Evolutionary conservation across 1,284 basidiomycete genomes (phyloP).

Genomic region (Puccinia triticina): DNA sequence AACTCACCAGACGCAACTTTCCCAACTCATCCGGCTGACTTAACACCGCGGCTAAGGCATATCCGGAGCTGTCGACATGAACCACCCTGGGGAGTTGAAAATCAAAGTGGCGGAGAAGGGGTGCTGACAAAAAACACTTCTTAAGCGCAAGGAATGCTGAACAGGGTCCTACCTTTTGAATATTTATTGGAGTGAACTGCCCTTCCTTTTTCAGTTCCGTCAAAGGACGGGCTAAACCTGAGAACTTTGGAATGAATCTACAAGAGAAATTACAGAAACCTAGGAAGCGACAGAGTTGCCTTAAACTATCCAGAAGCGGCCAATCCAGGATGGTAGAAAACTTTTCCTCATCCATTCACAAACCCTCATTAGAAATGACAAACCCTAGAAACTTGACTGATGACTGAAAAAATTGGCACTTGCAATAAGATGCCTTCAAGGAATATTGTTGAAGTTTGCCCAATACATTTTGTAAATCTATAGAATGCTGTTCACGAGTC

Average conservation of each 20-base stretch:
- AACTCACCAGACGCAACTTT: neutral
- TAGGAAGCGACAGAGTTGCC: neutral
- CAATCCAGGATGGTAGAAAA: constrained; percentile 18
- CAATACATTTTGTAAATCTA: too few species aligned
- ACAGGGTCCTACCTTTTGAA: neutral
- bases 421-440: neutral
- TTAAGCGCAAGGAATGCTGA: neutral
- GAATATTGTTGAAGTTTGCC: neutral
- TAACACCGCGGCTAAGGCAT: constrained; percentile 4
- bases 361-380: neutral
- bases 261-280: constrained; percentile 19
- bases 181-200: neutral
- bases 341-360: neutral
- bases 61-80: neutral
- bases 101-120: neutral
- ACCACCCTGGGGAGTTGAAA: neutral
- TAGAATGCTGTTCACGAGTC: too few species aligned
- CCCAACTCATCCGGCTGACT: neutral
- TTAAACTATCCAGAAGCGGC: neutral
- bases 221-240: neutral
- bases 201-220: neutral
- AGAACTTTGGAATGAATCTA: constrained; percentile 27
- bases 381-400: constrained; percentile 21
- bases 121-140: neutral
- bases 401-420: constrained; percentile 19